Conservation (phyloP, 2,329 filamentous ascomycete species). For the Raffaelea arxii region DNA sequence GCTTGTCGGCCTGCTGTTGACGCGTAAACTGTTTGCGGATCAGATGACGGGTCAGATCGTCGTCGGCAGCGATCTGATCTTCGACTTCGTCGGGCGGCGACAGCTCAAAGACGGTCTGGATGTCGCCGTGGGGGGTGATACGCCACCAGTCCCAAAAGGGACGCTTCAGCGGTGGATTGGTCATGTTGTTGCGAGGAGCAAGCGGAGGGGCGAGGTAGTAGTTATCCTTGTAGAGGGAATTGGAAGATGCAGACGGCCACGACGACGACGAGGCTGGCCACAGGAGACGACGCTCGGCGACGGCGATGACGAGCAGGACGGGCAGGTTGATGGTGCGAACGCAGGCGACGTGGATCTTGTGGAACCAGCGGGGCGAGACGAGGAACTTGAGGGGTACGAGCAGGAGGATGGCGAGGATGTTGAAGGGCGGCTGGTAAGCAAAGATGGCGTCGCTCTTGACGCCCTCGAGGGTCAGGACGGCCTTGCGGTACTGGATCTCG, state of each 20-base stretch:
- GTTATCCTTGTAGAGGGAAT: background rate
- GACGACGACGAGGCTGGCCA: constrained; percentile 35
- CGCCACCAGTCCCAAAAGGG: constrained; percentile 59
- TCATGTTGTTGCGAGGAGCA: too few relatives aligned
- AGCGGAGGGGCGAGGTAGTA: too few relatives aligned
- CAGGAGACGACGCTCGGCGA: constrained; percentile 59
- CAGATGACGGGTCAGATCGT: constrained; percentile 47
- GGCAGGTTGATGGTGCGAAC: constrained; percentile 69
- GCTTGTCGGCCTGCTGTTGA: constrained; percentile 27
- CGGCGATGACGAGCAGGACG: constrained; percentile 59
- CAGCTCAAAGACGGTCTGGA: constrained; percentile 63
- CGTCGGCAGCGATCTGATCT: constrained; percentile 48
- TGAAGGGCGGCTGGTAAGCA: constrained; percentile 75
- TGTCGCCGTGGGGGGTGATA: constrained; percentile 61
- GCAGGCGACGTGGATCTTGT: constrained; percentile 75
- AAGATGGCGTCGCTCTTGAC: constrained; percentile 80
- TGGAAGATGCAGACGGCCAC: too few relatives aligned
- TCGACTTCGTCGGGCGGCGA: constrained; percentile 54
- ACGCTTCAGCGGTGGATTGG: too few relatives aligned
- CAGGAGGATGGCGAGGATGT: constrained; percentile 65
- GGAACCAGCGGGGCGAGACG: constrained; percentile 77
- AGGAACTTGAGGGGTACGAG: constrained; percentile 69
- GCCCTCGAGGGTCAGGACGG: constrained; percentile 74
- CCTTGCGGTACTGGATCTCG: constrained; percentile 75
- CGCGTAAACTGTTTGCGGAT: constrained; percentile 47